Conservation (phyloP, 2,329 filamentous ascomycete genomes). For the Plectosphaerella sp. region DNA sequence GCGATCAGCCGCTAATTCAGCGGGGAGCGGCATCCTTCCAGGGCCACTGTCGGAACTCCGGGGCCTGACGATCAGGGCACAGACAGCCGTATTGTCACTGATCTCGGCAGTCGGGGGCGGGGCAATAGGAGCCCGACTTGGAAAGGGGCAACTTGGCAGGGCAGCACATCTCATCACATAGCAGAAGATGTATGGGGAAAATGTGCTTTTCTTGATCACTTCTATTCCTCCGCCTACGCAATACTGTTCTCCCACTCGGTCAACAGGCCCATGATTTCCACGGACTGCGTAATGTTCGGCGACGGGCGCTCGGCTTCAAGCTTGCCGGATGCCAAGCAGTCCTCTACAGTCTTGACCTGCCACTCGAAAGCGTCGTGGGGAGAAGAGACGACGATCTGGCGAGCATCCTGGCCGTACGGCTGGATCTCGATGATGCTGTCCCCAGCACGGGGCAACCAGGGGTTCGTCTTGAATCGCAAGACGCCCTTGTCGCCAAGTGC, state of each 20-base stretch:
- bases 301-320: slow-evolving; percentile 16
- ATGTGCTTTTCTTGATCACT: background rate
- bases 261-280: slow-evolving; percentile 20
- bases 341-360: slow-evolving; percentile 18
- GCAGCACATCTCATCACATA: too few relatives aligned
- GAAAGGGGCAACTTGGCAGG: too few relatives aligned
- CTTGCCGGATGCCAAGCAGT: slow-evolving; percentile 11
- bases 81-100: too few relatives aligned
- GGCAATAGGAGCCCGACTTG: too few relatives aligned
- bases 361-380: slow-evolving; percentile 17
- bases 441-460: slow-evolving; percentile 19
- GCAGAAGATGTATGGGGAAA: too few relatives aligned
- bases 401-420: slow-evolving; percentile 13
- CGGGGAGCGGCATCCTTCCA: too few relatives aligned
- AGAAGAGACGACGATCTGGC: slow-evolving; percentile 14
- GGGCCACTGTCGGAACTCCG: too few relatives aligned
- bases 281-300: slow-evolving; percentile 16
- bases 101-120: too few relatives aligned
- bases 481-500: slow-evolving; percentile 17
- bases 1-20: too few relatives aligned
- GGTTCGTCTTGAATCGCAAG: slow-evolving; percentile 19
- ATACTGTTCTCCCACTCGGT: slow-evolving; percentile 17
- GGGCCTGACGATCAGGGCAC: too few relatives aligned
- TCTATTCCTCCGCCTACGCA: background rate
- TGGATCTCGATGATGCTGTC: slow-evolving; percentile 17